Conservation (phyloP, 176 grass and related monocot genomes). For the Otatea glauca region DNA sequence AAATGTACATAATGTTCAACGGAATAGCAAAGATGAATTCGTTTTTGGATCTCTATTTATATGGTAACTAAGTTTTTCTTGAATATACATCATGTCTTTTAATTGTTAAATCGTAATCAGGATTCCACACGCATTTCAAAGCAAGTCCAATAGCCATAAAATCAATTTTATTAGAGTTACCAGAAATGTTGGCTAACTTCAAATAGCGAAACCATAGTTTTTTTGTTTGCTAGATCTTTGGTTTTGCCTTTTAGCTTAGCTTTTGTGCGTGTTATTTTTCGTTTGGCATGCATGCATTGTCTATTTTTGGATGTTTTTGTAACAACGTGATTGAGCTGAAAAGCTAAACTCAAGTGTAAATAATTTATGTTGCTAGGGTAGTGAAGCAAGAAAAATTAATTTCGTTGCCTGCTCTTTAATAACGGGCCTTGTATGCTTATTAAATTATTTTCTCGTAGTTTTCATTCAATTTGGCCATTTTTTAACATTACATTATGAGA, state of each 20-base stretch:
- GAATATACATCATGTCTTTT: too few species aligned
- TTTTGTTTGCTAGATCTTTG: too few species aligned
- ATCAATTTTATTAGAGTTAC: background rate
- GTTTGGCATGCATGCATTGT: conserved; percentile 19
- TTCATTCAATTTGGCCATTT: background rate
- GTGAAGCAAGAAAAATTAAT: background rate
- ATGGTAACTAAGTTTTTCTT: too few species aligned
- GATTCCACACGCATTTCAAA: background rate
- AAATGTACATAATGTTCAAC: conserved; percentile 49
- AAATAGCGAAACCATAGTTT: too few species aligned
- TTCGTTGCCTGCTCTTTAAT: background rate
- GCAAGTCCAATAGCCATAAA: background rate
- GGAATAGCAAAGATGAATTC: background rate
- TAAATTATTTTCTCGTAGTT: background rate
- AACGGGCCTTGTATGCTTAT: background rate
- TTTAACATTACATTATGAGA: background rate
- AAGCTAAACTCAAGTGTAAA: background rate
- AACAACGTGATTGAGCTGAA: background rate
- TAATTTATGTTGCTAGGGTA: background rate
- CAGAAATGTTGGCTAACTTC: too few species aligned
- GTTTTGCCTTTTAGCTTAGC: background rate
- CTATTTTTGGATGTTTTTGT: background rate
- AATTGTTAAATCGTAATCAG: background rate
- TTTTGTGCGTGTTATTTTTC: conserved; percentile 1
- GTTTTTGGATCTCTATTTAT: background rate